Base-by-base conservation (phyloP, 2,329 filamentous ascomycete species). In the Fusarium euwallaceae region DNA sequence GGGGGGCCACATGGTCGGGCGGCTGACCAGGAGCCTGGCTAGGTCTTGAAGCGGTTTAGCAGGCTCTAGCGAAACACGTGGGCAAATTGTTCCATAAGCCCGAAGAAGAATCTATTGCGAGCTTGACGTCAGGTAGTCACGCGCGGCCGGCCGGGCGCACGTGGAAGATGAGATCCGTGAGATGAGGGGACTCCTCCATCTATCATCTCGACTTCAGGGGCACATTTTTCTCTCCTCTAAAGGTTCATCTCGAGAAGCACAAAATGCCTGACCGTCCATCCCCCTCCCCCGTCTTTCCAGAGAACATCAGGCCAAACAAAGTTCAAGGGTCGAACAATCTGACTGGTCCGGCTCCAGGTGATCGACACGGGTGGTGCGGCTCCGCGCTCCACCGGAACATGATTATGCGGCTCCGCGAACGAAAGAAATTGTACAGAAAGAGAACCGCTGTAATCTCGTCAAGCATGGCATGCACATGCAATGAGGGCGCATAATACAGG, bases 361-460 rank as follows among this genome's bases (percentile, higher is more conserved):
- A 53, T 29, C 48, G 48, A 53, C 48, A 53, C 48, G 48, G 48
- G 27, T 53, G 48, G 24, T 53, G 48, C 48, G 48, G 48, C 48
- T 53, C 48, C 48, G 48, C 48, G 5, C 48, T 53, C 48, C 48
- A 29, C 48, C 48, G 16, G 43, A 27, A 27, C 48, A 53, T 53
- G 27, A 53, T 20, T 12, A 53, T 32, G 48, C 48, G 48, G 48
- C 48, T 53, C 48, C 48, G 48, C 48, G 16, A n/a, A 29, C 24
- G 43, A 53, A 29, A 53, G 29, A 27, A 53, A 53, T n/a, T 53
- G 48, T n/a, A 53, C 48, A 53, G 29, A 53, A 53, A 53, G 48
- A 53, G 48, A 53, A 53, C 48, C 48, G 48, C 48, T 53, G 48
- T n/a, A 53, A 53, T 53, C 48, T 53, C 48, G 48, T 53, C 48